A percentile compares a stretch with the other conserved stretches of the same genome.
These are phyloP conservation scores for Cladophialophora carrionii DNA, from an alignment of 2,329 filamentous ascomycete genomes.

Conservation along the genomic window DNA sequence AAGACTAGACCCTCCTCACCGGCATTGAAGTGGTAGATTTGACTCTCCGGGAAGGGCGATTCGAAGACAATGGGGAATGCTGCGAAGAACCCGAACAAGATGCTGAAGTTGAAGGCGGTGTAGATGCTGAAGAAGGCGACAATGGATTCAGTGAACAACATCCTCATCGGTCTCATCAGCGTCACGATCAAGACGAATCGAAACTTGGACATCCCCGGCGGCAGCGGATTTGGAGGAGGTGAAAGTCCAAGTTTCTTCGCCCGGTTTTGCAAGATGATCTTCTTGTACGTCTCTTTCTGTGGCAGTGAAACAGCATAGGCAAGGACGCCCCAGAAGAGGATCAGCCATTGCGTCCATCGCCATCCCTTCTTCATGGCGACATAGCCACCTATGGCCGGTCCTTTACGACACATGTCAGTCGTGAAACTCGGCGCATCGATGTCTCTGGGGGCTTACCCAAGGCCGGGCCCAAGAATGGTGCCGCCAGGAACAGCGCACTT, in stretches of 20 bases:
- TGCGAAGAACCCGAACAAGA: slow-evolving; percentile 84
- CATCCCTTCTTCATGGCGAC: slow-evolving; percentile 66
- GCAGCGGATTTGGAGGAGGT: slow-evolving; percentile 70
- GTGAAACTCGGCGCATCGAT: background rate
- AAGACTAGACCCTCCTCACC: slow-evolving; percentile 75
- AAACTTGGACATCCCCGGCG: slow-evolving; percentile 56
- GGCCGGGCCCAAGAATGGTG: slow-evolving; percentile 68
- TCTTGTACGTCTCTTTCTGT: slow-evolving; percentile 68
- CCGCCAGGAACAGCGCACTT: slow-evolving; percentile 59
- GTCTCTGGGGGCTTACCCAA: slow-evolving; percentile 46
- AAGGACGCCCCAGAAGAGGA: slow-evolving; percentile 64
- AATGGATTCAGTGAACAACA: slow-evolving; percentile 71
- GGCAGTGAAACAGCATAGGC: slow-evolving; percentile 64
- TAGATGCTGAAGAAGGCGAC: slow-evolving; percentile 70
- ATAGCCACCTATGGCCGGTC: slow-evolving; percentile 71
- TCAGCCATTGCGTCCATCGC: slow-evolving; percentile 74
- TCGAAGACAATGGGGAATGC: slow-evolving; percentile 83
- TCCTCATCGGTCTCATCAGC: slow-evolving; percentile 60
- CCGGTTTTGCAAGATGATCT: slow-evolving; percentile 67
- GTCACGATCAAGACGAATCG: slow-evolving; percentile 47
- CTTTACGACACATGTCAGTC: slow-evolving; percentile 1
- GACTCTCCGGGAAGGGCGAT: slow-evolving; percentile 40
- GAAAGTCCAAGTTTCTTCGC: slow-evolving; percentile 56
- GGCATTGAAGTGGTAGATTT: slow-evolving; percentile 67
- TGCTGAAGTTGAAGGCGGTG: slow-evolving; percentile 74